phyloP scores from a whole-genome alignment of 2,329 filamentous ascomycete species.

The Colletotrichum liriopes region DNA sequence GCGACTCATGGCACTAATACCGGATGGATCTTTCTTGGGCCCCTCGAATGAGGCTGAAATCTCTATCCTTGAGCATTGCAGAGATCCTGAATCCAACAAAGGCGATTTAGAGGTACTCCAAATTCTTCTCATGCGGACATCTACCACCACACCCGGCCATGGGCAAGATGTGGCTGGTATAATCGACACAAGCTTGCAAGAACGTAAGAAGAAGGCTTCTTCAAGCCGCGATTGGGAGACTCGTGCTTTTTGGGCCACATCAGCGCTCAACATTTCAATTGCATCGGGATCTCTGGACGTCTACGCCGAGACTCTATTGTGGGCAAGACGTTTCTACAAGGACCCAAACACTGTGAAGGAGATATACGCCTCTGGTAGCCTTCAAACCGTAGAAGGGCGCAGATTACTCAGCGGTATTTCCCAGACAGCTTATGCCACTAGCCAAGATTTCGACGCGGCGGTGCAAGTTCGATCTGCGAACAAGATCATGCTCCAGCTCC shows the following conservation, averaged over 20 bases:
- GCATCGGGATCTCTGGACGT: conserved; percentile 47
- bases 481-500: conserved; percentile 18
- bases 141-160: neutral
- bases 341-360: conserved; percentile 43
- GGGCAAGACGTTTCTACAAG: conserved; percentile 52
- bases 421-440: neutral
- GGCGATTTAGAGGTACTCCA: conserved; percentile 4
- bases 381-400: neutral
- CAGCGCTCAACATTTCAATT: conserved; percentile 49
- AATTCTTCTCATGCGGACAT: conserved; percentile 3
- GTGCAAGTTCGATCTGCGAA: neutral
- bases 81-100: neutral
- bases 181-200: conserved; percentile 19
- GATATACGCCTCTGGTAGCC: conserved; percentile 42
- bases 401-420: conserved; percentile 13
- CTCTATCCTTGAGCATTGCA: conserved; percentile 13
- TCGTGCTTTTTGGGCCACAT: conserved; percentile 48
- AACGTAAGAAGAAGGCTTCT: conserved; percentile 46
- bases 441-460: neutral
- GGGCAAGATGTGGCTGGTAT: too few relatives aligned
- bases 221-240: conserved; percentile 44
- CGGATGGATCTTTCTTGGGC: neutral
- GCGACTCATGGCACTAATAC: conserved; percentile 8
- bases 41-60: neutral
- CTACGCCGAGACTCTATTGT: conserved; percentile 46